These are phyloP conservation scores for Tuber melanosporum DNA, from an alignment of 495 filamentous ascomycete genomes.

Conservation along the genomic window DNA sequence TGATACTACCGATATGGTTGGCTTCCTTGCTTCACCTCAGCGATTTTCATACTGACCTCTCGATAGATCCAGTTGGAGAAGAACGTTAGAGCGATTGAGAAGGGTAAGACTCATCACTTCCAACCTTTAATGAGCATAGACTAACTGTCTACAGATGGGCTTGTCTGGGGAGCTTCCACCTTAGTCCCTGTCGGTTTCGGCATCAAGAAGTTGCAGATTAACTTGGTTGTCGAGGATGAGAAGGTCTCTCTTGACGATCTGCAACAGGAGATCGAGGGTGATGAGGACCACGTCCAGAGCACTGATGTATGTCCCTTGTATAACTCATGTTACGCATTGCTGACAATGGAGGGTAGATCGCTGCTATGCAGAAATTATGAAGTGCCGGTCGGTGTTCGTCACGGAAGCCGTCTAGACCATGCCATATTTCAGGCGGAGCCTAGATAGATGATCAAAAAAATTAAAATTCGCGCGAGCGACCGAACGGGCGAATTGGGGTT, in stretches of 20 bases:
- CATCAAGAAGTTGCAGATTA: constrained; percentile 99
- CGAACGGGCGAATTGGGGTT: background rate
- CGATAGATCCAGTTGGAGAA: constrained; percentile 70
- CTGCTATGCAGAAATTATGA: constrained; percentile 90
- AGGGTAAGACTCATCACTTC: constrained; percentile 45
- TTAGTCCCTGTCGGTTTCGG: constrained; percentile 86
- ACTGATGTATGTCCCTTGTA: constrained; percentile 59
- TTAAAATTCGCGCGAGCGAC: background rate
- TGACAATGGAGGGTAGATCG: constrained; percentile 43
- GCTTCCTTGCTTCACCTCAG: background rate
- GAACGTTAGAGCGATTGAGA: constrained; percentile 76
- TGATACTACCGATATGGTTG: constrained; percentile 46
- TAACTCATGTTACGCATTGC: constrained; percentile 12
- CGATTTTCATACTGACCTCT: constrained; percentile 37
- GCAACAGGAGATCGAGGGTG: constrained; percentile 74
- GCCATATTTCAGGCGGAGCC: constrained; percentile 8
- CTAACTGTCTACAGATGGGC: constrained; percentile 53
- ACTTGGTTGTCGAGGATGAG: constrained; percentile 92
- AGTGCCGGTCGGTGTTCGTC: constrained; percentile 20
- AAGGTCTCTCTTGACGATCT: constrained; percentile 86
- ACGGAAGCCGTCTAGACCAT: background rate
- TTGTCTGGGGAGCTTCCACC: constrained; percentile 92
- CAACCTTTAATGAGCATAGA: background rate
- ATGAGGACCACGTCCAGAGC: constrained; percentile 97
- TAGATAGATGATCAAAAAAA: constrained; percentile 17